Base-by-base conservation (phyloP, 352 stramenopile genomes). In the Pseudoperonospora humuli region DNA sequence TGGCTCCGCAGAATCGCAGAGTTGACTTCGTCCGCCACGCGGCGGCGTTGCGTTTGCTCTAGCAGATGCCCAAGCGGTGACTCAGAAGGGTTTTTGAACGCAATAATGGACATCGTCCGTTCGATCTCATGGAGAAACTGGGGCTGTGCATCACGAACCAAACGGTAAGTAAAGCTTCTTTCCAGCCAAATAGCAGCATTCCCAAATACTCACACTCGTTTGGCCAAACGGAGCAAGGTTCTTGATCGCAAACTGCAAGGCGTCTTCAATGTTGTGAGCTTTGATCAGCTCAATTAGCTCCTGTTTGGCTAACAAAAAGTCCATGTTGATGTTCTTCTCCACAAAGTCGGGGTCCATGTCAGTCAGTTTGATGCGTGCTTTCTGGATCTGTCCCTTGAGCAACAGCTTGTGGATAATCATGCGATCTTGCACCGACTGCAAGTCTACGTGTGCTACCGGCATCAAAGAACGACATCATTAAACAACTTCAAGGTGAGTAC, bases 231-330 rank as follows among this genome's bases (percentile, higher is more conserved):
- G 74, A 5, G 76, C 76, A 8, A 89, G 67, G 21, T 86, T 63
- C 45, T 76, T 70, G 39, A 78, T 79, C 15, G 76, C 76, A 61
- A 89, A 89, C 14, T 64, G 47, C 14, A 89, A 54, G n/a, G 76
- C 76, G 13, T 78, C 70, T 20, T 71, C 67, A 38, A 85, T 66
- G 27, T 85, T 57, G 13, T 69, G 69, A 0, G 41, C 57, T 35
- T 84, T 89, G 52, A 89, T 89, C 11, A 89, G 42, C 64, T 89
- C 76, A 27, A 89, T 76, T 6, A 89, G 55, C 63, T 89, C 74
- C 42, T 89, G 76, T 44, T 89, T 89, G 17, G 72, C 72, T 29
- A 89, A 54, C n/a, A 85, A 38, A 35, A 89, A 89, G 33, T 78
- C 72, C 59, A 89, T 85, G 23, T 51, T 47, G 17, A 45, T 50